Evolutionary conservation across 1,139 yeast genomes (phyloP).

Genomic region (Candida sanyaensis): DNA sequence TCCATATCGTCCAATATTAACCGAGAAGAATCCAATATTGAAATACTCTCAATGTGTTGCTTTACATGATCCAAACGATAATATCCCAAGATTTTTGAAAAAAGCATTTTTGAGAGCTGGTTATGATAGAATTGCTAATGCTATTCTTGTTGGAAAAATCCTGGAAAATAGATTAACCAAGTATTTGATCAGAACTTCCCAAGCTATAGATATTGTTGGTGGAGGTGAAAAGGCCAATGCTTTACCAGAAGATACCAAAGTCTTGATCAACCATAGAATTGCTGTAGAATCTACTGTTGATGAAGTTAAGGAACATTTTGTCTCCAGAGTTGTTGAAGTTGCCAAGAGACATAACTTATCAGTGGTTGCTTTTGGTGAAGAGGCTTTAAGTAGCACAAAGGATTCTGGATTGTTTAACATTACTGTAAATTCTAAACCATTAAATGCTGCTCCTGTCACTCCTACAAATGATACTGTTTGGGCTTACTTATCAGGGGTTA

Average conservation of each 20-base stretch:
- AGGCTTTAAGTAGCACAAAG: constrained; percentile 17
- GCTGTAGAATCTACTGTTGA: constrained; percentile 24
- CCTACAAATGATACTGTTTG: constrained; percentile 41
- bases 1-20: constrained; percentile 34
- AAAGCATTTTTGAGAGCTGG: constrained; percentile 37
- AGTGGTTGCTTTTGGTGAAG: constrained; percentile 24
- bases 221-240: constrained; percentile 47
- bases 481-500: constrained; percentile 43
- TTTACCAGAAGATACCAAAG: constrained; percentile 37
- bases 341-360: constrained; percentile 32
- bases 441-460: constrained; percentile 41
- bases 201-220: constrained; percentile 35
- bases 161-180: constrained; percentile 20
- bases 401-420: constrained; percentile 28
- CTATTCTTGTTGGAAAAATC: constrained; percentile 23
- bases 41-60: constrained; percentile 41
- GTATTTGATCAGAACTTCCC: constrained; percentile 38
- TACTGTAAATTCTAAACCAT: constrained; percentile 16
- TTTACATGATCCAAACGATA: constrained; percentile 25
- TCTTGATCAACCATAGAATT: constrained; percentile 38
- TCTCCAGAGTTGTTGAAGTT: constrained; percentile 21
- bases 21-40: constrained; percentile 35
- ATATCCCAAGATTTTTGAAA: constrained; percentile 20
- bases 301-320: constrained; percentile 25
- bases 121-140: constrained; percentile 32